A percentile compares a stretch with the other conserved stretches of the same genome.
phyloP scores from a whole-genome alignment of 176 grass and related monocot species.

The Oryza glumipatula region DNA sequence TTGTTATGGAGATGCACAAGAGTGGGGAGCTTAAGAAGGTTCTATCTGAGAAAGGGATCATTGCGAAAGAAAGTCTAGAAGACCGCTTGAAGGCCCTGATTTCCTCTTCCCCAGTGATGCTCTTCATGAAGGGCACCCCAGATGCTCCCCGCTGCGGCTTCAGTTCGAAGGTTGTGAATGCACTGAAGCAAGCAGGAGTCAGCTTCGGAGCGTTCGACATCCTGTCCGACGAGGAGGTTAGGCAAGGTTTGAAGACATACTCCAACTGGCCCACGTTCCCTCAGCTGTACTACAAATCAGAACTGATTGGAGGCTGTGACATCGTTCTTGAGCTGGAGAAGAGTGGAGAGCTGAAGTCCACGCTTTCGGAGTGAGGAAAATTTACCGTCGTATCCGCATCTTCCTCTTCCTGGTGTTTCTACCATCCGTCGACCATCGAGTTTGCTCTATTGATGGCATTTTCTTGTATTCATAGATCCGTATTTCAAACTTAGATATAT shows the following conservation, averaged over 20 bases:
- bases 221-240: constrained; percentile 74
- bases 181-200: constrained; percentile 67
- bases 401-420: constrained; percentile 11
- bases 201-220: constrained; percentile 91
- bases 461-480: constrained; percentile 42
- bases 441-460: constrained; percentile 26
- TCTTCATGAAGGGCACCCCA: constrained; percentile 97
- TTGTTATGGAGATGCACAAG: constrained; percentile 93
- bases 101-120: constrained; percentile 67
- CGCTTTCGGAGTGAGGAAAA: constrained; percentile 53
- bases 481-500: constrained; percentile 37
- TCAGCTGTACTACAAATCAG: constrained; percentile 95
- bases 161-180: constrained; percentile 91
- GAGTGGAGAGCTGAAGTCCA: constrained; percentile 70
- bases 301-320: constrained; percentile 90
- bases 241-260: constrained; percentile 87
- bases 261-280: constrained; percentile 97
- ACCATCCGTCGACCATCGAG: constrained; percentile 1
- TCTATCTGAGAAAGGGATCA: constrained; percentile 68
- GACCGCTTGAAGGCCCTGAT: constrained; percentile 57
- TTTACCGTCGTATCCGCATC: background rate
- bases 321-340: constrained; percentile 86
- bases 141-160: constrained; percentile 82
- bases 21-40: constrained; percentile 86
- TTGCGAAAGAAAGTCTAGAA: constrained; percentile 56